Evolutionary conservation across 1,284 basidiomycete species (phyloP).

Genomic region (Volvariella volvacea): DNA sequence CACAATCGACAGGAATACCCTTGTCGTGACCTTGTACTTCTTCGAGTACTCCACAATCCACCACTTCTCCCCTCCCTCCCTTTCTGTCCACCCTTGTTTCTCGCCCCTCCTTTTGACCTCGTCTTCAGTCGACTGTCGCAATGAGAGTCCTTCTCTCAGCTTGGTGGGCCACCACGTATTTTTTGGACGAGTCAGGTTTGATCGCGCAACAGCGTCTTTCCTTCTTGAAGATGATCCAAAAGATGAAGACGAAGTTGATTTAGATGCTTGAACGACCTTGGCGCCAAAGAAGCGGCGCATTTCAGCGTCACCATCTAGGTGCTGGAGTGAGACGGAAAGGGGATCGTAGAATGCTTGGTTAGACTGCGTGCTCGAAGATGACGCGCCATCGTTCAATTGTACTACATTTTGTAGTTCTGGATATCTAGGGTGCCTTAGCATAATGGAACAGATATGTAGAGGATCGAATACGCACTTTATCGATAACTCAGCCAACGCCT

Average conservation of each 20-base stretch:
- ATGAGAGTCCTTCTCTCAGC: constrained; percentile 63
- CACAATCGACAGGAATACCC: constrained; percentile 75
- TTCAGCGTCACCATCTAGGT: constrained; percentile 84
- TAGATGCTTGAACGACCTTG: constrained; percentile 67
- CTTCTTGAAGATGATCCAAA: constrained; percentile 21
- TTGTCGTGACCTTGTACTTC: constrained; percentile 74
- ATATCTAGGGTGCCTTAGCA: constrained; percentile 30
- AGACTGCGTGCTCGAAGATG: constrained; percentile 11
- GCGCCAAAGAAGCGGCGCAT: constrained; percentile 89
- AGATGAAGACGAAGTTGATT: constrained; percentile 23
- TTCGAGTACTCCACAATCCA: constrained; percentile 85
- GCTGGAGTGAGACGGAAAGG: constrained; percentile 67
- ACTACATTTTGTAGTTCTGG: constrained; percentile 25
- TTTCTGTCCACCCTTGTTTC: constrained; percentile 33
- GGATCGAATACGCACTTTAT: constrained; percentile 46
- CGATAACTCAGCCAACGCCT: constrained; percentile 76
- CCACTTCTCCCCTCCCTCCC: constrained; percentile 56
- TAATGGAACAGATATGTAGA: not conserved
- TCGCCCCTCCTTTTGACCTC: constrained; percentile 43
- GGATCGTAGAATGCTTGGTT: constrained; percentile 44
- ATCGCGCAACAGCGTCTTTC: constrained; percentile 36
- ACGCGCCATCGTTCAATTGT: not conserved
- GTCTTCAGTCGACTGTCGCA: constrained; percentile 47
- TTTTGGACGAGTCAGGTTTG: constrained; percentile 58
- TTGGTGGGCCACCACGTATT: constrained; percentile 57